Base-by-base conservation (phyloP, 805 yeast species). In the Candida michaelii region DNA sequence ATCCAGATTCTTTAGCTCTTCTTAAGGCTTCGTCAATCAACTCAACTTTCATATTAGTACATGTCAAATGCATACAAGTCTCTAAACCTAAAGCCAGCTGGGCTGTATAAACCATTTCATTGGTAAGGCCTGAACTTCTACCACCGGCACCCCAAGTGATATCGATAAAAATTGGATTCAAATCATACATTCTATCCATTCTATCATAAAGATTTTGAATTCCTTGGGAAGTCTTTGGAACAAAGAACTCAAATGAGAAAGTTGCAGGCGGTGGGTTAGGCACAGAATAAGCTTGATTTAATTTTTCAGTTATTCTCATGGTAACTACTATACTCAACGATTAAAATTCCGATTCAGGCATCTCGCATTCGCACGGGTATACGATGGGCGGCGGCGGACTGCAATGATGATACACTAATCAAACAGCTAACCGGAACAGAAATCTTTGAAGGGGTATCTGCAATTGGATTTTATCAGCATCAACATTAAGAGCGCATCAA, bases 81-180 rank as follows among this genome's bases (percentile, higher is more conserved):
- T 91, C 98, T 47, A 91, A 71, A 7, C 97, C 97, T 42, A 90
- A 71, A 2, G 89, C 90, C 2, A 90, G 82, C 53, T 90, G 96
- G 0, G 97, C 80, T 2, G 95, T 89, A 52, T 89, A 79, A 4
- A 93, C 95, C 78, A 93, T 83, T 52, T 93, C 98, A 27, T 89
- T 85, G 17, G 99, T 89, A 49, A 89, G 69, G 32, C 81, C 80
- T 5, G 95, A 82, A 38, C 85, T 66, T 36, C 95, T 76, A 5
- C 98, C 98, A 30, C 99, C 99, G 3, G 99, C 99, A 58, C 91
- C 91, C 99, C 99, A 93, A 1, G 99, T 93, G 49, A 93, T 86
- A 60, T 93, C 99, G 45, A 93, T 82, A 63, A 93, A 93, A 50
- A 86, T 80, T 1, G 99, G 99, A 49, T 82, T 83, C 54, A 89